Base-by-base conservation (phyloP, 345 rosid species). In the Arabidopsis arenosa region DNA sequence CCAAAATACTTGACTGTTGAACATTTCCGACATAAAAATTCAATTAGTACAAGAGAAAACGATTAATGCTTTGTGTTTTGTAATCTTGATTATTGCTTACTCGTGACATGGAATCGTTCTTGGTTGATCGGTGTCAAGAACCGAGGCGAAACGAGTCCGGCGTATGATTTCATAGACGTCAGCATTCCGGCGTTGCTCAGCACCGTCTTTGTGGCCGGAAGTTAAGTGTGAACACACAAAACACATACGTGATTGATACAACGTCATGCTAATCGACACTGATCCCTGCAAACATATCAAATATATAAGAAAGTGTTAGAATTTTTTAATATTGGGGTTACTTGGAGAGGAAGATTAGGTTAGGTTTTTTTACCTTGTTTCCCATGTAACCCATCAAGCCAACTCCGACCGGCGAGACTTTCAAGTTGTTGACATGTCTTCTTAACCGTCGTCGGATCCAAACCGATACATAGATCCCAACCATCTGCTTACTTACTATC, bases 321-420 rank as follows among this genome's bases (percentile, higher is more conserved):
- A 2, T 14, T 1, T 14, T 6, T 18, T 18, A 61, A 14, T 5
- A 6, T 43, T 28, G 5, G 0, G 5, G 9, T 72, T 60, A 35
- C 78, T 79, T 79, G 74, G 5, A 0, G 37, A 67, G 17, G 18
- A 79, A 79, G 81, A 13, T 79, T 73, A 60, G 77, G 3, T 2
- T 70, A 40, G 10, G 17, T 5, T 9, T 4, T 49, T 0, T 2
- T 88, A 96, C 99, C 98, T 96, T 96, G 86, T 96, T 96, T 77
- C 99, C 98, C 94, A 96, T 83, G 84, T 93, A 96, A 26, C 99
- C 99, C 99, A 96, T 96, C 33, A 96, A 87, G 41, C 99, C 99
- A 62, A 96, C 90, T 80, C 99, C 99, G 44, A 96, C 99, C 0
- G 90, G 97, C 36, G 98, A 91, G 73, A 96, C 99, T 84, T 82